These are phyloP conservation scores for Arthrocladium fulminans DNA, from an alignment of 2,329 filamentous ascomycete genomes.

Conservation along the genomic window DNA sequence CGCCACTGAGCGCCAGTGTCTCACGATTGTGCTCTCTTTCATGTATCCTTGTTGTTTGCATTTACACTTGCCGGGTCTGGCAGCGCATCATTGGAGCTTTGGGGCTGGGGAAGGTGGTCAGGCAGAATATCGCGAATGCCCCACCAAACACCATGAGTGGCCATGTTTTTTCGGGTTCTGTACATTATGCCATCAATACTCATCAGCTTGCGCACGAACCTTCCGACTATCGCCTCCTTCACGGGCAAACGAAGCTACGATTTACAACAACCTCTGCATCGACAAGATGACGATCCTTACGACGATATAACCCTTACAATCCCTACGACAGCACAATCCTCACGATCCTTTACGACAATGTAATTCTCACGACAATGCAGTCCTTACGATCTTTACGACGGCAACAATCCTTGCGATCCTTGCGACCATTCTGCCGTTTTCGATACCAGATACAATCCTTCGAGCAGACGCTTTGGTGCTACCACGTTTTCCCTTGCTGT, in stretches of 20 bases:
- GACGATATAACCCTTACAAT: slow-evolving; percentile 1
- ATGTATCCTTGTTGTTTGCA: not conserved
- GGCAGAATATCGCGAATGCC: not conserved
- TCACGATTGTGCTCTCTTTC: not conserved
- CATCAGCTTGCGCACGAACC: not conserved
- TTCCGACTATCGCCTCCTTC: not conserved
- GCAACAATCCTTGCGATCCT: not conserved
- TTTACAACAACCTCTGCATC: not conserved
- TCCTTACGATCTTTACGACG: not conserved
- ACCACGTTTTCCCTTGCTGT: not conserved
- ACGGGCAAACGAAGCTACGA: not conserved
- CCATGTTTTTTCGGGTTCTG: not conserved
- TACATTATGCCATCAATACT: not conserved
- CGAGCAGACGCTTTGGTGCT: not conserved
- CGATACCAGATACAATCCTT: not conserved
- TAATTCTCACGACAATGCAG: not conserved
- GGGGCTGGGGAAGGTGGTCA: not conserved
- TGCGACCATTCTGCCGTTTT: no score
- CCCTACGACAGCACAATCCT: not conserved
- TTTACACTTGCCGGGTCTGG: not conserved
- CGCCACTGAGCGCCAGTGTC: not conserved
- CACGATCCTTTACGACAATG: not conserved
- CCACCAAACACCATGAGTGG: not conserved
- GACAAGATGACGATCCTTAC: slow-evolving; percentile 3
- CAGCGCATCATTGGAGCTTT: not conserved